Evolutionary conservation across 1,284 basidiomycete species (phyloP).

Genomic region (Trichosporon faecale): DNA sequence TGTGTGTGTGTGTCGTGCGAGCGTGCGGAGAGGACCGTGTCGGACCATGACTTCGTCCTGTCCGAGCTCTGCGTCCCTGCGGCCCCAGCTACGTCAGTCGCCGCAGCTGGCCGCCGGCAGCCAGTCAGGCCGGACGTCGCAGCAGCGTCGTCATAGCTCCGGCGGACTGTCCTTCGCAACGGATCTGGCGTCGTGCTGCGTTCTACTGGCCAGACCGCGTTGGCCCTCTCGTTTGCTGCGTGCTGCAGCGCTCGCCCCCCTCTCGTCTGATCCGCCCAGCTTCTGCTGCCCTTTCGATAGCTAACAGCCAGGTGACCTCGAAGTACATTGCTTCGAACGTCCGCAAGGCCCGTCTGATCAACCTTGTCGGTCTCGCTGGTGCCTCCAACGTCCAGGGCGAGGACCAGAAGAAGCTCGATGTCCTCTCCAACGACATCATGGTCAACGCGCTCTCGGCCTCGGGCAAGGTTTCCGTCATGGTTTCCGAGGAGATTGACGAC

Average conservation of each 20-base stretch:
- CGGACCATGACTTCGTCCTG: not conserved
- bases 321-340: conserved; percentile 86
- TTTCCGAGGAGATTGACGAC: conserved; percentile 89
- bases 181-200: not conserved
- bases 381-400: conserved; percentile 97
- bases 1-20: not conserved
- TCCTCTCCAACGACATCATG: conserved; percentile 99
- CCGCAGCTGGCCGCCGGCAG: not conserved
- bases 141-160: not conserved
- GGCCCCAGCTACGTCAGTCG: not conserved
- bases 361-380: conserved; percentile 62
- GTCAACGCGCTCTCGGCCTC: conserved; percentile 89
- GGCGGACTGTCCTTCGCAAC: not conserved
- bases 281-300: not conserved
- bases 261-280: not conserved
- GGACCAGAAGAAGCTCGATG: conserved; percentile 99
- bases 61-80: not conserved
- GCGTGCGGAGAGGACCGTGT: not conserved
- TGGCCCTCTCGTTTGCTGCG: not conserved
- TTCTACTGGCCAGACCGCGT: not conserved
- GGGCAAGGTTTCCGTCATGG: conserved; percentile 92
- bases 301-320: conserved; percentile 55
- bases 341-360: not conserved
- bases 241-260: not conserved
- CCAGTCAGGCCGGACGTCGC: not conserved